These are phyloP conservation scores for Nannizziopsis barbatae DNA, from an alignment of 2,329 filamentous ascomycete genomes.

Conservation along the genomic window DNA sequence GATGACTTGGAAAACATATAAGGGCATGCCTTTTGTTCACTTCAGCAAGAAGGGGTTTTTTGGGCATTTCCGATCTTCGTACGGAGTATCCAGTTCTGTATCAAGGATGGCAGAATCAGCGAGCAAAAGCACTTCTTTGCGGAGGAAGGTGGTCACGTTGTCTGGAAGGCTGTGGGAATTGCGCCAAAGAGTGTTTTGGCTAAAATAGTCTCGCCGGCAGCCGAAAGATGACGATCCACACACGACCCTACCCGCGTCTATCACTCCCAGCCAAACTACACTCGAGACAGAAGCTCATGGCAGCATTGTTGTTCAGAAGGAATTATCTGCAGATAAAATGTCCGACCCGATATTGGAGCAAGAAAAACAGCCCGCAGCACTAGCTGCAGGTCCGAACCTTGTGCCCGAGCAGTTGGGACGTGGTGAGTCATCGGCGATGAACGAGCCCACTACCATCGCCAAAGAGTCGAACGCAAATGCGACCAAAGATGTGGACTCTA, in stretches of 20 bases:
- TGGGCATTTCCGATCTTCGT: not conserved
- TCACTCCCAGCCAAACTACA: not conserved
- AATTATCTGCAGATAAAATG: not conserved
- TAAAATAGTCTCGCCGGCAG: not conserved
- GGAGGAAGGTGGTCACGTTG: not conserved
- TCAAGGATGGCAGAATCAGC: not conserved
- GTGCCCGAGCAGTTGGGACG: not conserved
- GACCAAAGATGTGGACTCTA: constrained; percentile 6
- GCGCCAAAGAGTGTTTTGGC: not conserved
- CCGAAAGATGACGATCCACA: not conserved
- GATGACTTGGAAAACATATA: not conserved
- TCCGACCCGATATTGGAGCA: not conserved
- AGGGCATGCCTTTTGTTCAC: not conserved
- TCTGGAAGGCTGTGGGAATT: not conserved
- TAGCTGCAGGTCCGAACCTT: not conserved
- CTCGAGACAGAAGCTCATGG: not conserved
- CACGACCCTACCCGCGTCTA: not conserved
- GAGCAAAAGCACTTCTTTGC: not conserved
- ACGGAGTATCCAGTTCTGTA: not conserved
- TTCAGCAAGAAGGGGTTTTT: not conserved
- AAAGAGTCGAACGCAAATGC: not conserved
- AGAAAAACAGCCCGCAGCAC: not conserved
- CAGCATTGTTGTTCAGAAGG: not conserved
- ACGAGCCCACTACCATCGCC: not conserved
- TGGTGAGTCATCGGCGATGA: constrained; percentile 6